These are phyloP conservation scores for Drosera spatulata DNA, from an alignment of 179 eudicot species.

Conservation along the genomic window DNA sequence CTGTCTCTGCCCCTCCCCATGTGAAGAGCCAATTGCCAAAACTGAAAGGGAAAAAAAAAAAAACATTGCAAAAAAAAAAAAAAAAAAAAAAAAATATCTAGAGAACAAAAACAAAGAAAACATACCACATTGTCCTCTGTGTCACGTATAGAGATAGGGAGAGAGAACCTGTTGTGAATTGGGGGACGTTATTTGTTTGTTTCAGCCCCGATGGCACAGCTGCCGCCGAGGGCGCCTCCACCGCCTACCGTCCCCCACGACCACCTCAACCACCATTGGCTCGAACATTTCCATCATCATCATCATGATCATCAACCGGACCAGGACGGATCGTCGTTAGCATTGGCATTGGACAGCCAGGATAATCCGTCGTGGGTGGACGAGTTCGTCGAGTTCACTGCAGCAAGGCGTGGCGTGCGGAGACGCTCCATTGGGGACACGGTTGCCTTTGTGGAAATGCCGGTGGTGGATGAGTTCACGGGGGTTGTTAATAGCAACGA, in stretches of 20 bases:
- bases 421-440: constrained; percentile 64
- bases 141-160: not conserved
- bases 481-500: constrained; percentile 11
- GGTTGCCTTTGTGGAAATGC: constrained; percentile 39
- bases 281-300: constrained; percentile 5
- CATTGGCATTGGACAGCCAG: not conserved
- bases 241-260: constrained; percentile 5
- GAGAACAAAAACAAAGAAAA: no score
- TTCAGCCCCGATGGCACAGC: constrained; percentile 16
- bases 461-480: constrained; percentile 2
- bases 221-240: constrained; percentile 22
- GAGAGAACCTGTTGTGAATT: not conserved
- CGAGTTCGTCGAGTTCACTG: constrained; percentile 73
- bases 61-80: not conserved
- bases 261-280: constrained; percentile 3
- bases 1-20: constrained; percentile 5
- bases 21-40: not conserved
- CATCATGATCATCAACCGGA: constrained; percentile 1
- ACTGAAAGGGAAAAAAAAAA: not conserved
- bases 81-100: not conserved
- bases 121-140: no score
- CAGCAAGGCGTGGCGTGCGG: constrained; percentile 55
- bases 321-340: not conserved
- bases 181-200: not conserved
- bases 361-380: constrained; percentile 44